Evolutionary conservation across 805 yeast species (phyloP).

Genomic region (Jamesozyma spencerorum): DNA sequence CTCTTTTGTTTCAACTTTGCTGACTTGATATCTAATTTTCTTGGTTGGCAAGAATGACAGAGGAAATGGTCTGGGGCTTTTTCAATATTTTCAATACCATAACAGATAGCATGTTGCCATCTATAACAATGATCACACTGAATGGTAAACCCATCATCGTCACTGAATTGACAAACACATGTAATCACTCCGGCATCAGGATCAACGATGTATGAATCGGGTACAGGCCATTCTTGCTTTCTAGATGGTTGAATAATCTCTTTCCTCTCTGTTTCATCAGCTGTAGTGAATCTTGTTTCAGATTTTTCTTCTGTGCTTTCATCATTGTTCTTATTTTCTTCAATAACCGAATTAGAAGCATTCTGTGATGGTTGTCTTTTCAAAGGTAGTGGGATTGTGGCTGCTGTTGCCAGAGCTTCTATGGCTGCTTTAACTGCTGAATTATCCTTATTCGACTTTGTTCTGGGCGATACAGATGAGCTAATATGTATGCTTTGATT

Average conservation of each 20-base stretch:
- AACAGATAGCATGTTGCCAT: constrained; percentile 94
- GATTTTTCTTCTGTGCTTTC: neutral
- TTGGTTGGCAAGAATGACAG: constrained; percentile 68
- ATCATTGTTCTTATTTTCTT: neutral
- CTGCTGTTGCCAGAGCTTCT: constrained; percentile 76
- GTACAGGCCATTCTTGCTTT: constrained; percentile 22
- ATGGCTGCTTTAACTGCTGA: constrained; percentile 46
- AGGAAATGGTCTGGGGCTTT: constrained; percentile 76
- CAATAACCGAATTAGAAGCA: neutral
- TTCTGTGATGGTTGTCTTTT: constrained; percentile 1
- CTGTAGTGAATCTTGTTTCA: constrained; percentile 1
- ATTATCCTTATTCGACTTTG: neutral
- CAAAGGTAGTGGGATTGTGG: constrained; percentile 63
- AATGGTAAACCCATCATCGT: constrained; percentile 88
- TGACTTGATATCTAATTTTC: constrained; percentile 35
- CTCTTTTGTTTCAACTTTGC: constrained; percentile 35
- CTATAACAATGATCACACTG: constrained; percentile 89
- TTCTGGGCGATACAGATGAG: neutral
- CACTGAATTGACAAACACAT: constrained; percentile 78
- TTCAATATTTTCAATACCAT: constrained; percentile 60
- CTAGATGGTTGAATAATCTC: neutral
- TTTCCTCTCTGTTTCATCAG: constrained; percentile 3
- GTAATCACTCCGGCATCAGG: constrained; percentile 82
- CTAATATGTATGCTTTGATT: too few relatives aligned
- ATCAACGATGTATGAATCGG: constrained; percentile 50